These are phyloP conservation scores for Adansonia grandidieri DNA, from an alignment of 441 rosid genomes.

Conservation along the genomic window DNA sequence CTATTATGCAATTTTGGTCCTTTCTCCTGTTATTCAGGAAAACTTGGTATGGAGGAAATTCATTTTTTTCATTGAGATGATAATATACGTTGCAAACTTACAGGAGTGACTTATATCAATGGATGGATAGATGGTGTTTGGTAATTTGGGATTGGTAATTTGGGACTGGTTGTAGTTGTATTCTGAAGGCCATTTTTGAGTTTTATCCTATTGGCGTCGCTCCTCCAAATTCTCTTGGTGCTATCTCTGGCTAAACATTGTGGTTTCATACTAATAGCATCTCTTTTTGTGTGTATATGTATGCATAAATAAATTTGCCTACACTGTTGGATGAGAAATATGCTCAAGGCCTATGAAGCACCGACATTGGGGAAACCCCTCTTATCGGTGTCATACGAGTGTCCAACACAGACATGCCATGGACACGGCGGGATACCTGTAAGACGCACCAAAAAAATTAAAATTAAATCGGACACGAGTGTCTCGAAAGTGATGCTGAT, in stretches of 20 bases:
- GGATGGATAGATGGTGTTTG: background rate
- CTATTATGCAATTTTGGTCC: conserved; percentile 7
- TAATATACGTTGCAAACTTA: conserved; percentile 2
- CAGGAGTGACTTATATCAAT: background rate
- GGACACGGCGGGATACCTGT: no score
- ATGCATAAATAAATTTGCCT: background rate
- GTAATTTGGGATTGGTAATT: background rate
- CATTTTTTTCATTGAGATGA: background rate
- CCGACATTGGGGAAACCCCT: no score
- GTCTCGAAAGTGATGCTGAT: no score
- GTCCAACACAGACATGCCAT: no score
- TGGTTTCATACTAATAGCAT: background rate
- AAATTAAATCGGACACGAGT: no score
- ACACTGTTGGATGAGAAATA: background rate
- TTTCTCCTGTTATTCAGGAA: conserved; percentile 7
- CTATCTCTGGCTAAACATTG: background rate
- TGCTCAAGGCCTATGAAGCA: background rate
- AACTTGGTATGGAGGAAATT: background rate
- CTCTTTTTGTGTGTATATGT: background rate
- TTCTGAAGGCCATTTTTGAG: background rate
- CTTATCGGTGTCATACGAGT: no score
- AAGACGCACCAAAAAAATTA: no score
- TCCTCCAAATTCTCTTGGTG: background rate
- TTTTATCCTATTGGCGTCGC: background rate
- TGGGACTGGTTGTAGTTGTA: background rate